Base-by-base conservation (phyloP, 108 stramenopile species). In the Cafeteria roenbergensis region DNA sequence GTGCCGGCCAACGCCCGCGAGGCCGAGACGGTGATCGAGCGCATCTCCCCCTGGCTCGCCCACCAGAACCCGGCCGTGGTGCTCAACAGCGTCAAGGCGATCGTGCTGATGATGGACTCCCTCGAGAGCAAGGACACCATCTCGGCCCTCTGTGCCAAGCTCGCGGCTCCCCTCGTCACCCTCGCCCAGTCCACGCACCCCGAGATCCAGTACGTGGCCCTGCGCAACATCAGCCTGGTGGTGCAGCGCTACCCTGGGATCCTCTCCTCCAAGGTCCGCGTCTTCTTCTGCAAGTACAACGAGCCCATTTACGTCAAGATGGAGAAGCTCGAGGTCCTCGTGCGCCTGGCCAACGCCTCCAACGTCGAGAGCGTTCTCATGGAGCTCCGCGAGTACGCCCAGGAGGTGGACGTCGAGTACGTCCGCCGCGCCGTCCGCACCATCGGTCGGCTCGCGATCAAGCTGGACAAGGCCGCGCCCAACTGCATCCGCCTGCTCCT, bases 261-360 rank as follows among this genome's bases (percentile, higher is more conserved):
- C 65, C 78, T 96, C 51, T 90, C 95, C 78, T 88, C 90, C 71
- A 95, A 94, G 78, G 94, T 96, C 73, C 93, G 94, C 75, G 94
- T 99, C 66, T 99, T 99, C 86, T 99, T 99, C 69, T 96, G 95
- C 90, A 96, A 95, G 80, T 99, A 99, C 87, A 99, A 96, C 77
- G 97, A 99, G 77, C 97, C 97, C 22, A 96, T 96, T 65, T 99
- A 99, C 79, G 97, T 99, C 74, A 99, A 99, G 83, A 92, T 99
- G 95, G 95, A 99, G 72, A 99, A 99, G 75, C 77, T 99, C 31
- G 94, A 99, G 75, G 93, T 96, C 76, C 93, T 99, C 73, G 96
- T 99, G 78, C 94, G 92, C 58, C 81, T 99, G 22, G 94, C 90
- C 0, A 80, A 80, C 29, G 95, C 96, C 72, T 79, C 84, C 67